Base-by-base conservation (phyloP, 1,139 yeast species). In the Tardiomyces blankii region DNA sequence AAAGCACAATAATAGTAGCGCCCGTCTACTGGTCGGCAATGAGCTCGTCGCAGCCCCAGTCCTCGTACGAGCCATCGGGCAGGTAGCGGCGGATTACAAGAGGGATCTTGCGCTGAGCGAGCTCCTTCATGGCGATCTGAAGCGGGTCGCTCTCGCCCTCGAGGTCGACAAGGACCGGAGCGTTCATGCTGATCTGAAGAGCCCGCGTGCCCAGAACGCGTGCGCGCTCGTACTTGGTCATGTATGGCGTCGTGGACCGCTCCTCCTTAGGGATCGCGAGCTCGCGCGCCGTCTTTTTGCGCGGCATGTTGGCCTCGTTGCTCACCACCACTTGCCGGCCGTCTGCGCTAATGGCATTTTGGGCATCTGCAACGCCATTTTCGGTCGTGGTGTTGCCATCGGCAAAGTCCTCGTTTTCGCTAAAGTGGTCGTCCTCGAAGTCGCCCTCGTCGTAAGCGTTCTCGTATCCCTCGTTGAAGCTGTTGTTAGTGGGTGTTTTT, bases 71-170 rank as follows among this genome's bases (percentile, higher is more conserved):
- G 7, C 97, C 96, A 64, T 93, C 98, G 1, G 99, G 98, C 58
- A 91, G 74, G 63, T 88, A 93, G 66, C 99, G 77, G 74, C 99
- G 80, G 46, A 91, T 86, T 42, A 93, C 95, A 60, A 91, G 73
- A 1, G 98, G 99, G 48, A 93, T 88, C 66, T 89, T 91, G 67
- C 87, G 82, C 65, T 91, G 97, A 1, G 95, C 78, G 54, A 91
- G 75, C 66, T 91, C 99, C 67, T 93, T 91, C 88, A 88, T 84
- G 50, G 99, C 96, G 51, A 91, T 91, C 65, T 89, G 96, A 61
- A 91, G 72, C n/a, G 99, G 98, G 65, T 91, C 99, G 7, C 98
- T 91, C 66, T 93, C 99, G 60, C 98, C 98, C 68, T 91, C 99
- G 51, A 91, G 78, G 59, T 93, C 98, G 41, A 93, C 98, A 62